phyloP scores from a whole-genome alignment of 2,329 filamentous ascomycete species.

The Phaeosphaeria sp. region DNA sequence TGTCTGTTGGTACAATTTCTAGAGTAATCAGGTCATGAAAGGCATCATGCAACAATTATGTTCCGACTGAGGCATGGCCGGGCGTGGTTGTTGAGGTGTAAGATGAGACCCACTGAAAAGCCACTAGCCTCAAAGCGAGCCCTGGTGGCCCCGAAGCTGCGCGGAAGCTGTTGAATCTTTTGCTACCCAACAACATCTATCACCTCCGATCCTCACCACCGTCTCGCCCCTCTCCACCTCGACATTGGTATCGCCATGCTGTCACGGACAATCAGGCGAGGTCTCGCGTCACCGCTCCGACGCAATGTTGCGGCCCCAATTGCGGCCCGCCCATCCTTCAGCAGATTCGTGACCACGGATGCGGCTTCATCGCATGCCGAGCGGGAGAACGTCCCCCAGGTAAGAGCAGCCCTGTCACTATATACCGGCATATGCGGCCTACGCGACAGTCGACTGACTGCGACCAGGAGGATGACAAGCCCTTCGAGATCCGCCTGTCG shows the following conservation, averaged over 20 bases:
- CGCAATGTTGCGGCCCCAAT: conserved; percentile 46
- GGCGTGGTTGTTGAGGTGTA: not conserved
- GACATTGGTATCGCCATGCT: conserved; percentile 43
- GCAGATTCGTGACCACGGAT: conserved; percentile 91
- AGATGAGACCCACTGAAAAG: not conserved
- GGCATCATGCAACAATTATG: not conserved
- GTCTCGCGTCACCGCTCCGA: conserved; percentile 48
- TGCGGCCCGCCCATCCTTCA: conserved; percentile 48
- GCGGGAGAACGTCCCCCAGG: conserved; percentile 72
- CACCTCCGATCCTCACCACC: conserved; percentile 21
- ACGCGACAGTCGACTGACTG: conserved; percentile 24
- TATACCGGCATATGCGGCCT: not conserved
- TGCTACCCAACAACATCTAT: conserved; percentile 22
- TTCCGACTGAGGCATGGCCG: not conserved
- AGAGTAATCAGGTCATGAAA: not conserved
- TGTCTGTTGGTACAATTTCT: not conserved
- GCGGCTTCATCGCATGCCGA: conserved; percentile 90
- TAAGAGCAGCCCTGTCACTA: conserved; percentile 49
- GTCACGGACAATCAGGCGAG: conserved; percentile 49
- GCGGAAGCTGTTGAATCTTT: conserved; percentile 18
- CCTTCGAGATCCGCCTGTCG: conserved; percentile 89
- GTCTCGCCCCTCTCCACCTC: conserved; percentile 23
- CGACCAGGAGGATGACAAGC: conserved; percentile 85
- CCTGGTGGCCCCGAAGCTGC: not conserved
- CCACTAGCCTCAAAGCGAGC: not conserved